These are phyloP conservation scores for Xylaria intraflava DNA, from an alignment of 495 filamentous ascomycete species.

Conservation along the genomic window DNA sequence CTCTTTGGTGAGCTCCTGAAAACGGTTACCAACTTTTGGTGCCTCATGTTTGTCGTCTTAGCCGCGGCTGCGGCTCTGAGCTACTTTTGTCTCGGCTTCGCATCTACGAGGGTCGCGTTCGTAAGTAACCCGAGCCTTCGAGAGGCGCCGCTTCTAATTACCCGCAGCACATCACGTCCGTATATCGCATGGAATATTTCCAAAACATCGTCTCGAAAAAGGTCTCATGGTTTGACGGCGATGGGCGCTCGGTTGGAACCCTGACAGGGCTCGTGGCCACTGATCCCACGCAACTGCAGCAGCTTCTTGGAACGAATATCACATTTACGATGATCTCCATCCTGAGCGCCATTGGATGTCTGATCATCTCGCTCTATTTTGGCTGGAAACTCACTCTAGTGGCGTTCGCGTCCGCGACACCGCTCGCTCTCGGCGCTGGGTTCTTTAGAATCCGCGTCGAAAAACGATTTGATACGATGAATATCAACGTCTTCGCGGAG, in stretches of 20 bases:
- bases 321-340: conserved; percentile 44
- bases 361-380: conserved; percentile 47
- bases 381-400: conserved; percentile 54
- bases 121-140: conserved; percentile 20
- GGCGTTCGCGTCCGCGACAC: conserved; percentile 43
- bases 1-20: conserved; percentile 35
- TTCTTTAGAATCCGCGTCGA: conserved; percentile 49
- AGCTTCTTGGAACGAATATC: conserved; percentile 53
- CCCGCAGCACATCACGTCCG: conserved; percentile 38
- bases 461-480: conserved; percentile 46
- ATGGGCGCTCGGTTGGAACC: conserved; percentile 43
- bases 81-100: conserved; percentile 49
- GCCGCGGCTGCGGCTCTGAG: conserved; percentile 44
- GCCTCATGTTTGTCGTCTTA: conserved; percentile 58
- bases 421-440: conserved; percentile 42
- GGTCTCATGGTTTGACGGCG: conserved; percentile 53
- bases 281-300: conserved; percentile 56
- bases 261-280: conserved; percentile 47
- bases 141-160: neutral
- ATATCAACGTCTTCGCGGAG: conserved; percentile 46
- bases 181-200: conserved; percentile 56
- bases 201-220: conserved; percentile 48
- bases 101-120: conserved; percentile 46
- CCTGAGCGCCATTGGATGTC: conserved; percentile 42
- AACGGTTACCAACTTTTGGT: conserved; percentile 50